These are phyloP conservation scores for Echinosophora koreensis DNA, from an alignment of 306 rosid species.

Conservation along the genomic window DNA sequence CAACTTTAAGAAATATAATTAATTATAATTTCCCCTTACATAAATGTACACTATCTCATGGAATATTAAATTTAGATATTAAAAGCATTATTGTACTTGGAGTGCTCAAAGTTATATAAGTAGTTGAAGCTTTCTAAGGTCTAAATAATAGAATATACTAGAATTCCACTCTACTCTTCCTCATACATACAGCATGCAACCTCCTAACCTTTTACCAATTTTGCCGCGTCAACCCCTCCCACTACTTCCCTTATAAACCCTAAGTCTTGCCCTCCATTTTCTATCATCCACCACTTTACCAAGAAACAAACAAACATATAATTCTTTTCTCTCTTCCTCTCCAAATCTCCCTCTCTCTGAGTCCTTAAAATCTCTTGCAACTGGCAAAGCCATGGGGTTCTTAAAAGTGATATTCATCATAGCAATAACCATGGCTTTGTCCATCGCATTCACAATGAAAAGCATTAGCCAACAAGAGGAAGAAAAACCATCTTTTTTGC, in stretches of 20 bases:
- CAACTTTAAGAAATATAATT: no score
- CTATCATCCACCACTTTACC: conserved; percentile 40
- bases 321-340: neutral
- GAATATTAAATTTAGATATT: no score
- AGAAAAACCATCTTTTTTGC: neutral
- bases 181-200: conserved; percentile 48
- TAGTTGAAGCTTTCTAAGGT: conserved; percentile 45
- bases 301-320: conserved; percentile 33
- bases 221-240: conserved; percentile 77
- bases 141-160: conserved; percentile 38
- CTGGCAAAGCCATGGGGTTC: conserved; percentile 70
- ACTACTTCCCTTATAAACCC: conserved; percentile 60
- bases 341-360: neutral
- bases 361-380: conserved; percentile 9
- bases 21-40: no score
- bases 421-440: conserved; percentile 85
- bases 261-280: conserved; percentile 49
- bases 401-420: conserved; percentile 61
- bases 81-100: neutral
- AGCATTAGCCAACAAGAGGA: conserved; percentile 30
- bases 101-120: conserved; percentile 47
- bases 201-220: conserved; percentile 57
- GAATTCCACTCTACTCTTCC: conserved; percentile 65
- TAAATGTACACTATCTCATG: no score
- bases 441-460: conserved; percentile 64